These are phyloP conservation scores for Naematelia encephala DNA, from an alignment of 768 basidiomycete species.

Conservation along the genomic window DNA sequence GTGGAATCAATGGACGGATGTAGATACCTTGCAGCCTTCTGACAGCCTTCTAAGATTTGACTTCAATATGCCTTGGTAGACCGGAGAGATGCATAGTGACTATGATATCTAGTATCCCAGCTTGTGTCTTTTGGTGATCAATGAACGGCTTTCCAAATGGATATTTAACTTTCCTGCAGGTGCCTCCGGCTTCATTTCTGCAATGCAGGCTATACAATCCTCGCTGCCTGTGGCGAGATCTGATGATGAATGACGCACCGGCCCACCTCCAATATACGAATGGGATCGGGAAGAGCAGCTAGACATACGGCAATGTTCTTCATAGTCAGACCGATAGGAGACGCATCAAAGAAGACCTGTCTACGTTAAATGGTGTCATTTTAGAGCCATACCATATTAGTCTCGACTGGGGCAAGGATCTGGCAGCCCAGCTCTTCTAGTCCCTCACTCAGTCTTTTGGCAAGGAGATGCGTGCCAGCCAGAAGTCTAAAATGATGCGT, in stretches of 20 bases:
- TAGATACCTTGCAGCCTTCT: no score
- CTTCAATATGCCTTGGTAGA: no score
- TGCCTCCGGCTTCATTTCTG: conserved; percentile 64
- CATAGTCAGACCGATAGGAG: conserved; percentile 66
- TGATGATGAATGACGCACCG: conserved; percentile 88
- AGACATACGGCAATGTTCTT: conserved; percentile 66
- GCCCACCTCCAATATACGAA: conserved; percentile 64
- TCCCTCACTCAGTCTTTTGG: conserved; percentile 65
- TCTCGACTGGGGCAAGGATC: conserved; percentile 73
- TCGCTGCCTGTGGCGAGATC: conserved; percentile 68
- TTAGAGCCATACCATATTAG: conserved; percentile 68
- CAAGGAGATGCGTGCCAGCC: conserved; percentile 67
- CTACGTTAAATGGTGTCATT: neutral
- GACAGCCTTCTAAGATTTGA: no score
- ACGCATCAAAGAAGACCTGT: conserved; percentile 78
- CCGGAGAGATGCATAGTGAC: no score
- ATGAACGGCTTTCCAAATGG: no score
- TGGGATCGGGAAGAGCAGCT: conserved; percentile 63
- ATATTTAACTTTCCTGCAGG: neutral
- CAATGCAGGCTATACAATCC: conserved; percentile 68
- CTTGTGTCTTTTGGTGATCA: no score
- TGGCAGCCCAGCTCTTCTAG: conserved; percentile 69
- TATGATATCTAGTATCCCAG: no score
- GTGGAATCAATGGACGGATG: no score
- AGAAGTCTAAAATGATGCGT: conserved; percentile 77